Evolutionary conservation across 2,329 filamentous ascomycete species (phyloP), one percentile per base, ranked within the genome.

Genomic region (Mycosphaerella sp.): DNA sequence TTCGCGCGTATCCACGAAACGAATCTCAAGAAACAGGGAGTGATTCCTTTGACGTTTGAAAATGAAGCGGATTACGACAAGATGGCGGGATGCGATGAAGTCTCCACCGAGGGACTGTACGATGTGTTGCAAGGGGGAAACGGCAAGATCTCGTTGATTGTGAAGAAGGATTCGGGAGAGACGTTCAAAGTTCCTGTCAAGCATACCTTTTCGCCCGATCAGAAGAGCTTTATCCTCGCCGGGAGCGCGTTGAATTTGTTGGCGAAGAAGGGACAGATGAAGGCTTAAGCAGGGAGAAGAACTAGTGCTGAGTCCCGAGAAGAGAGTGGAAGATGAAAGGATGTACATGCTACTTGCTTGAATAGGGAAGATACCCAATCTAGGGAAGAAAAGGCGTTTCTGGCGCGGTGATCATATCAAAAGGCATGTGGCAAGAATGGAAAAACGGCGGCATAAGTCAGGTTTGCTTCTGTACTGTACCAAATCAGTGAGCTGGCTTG

Each of bases 1-100:
- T 95, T 95, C 68, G 90, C 90, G 0, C 84, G 90, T 50, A 95
- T 95, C 69, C 90, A 95, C 76, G 90, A 95, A 78, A 95, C 90
- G 31, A 95, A 95, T 71, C 76, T 95, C 62, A 95, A 95, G 83
- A 95, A 95, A 77, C 93, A 98, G 76, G 93, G 93, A 59, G 87
- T 98, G 34, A 89, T 98, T 43, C 93, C 93, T 1, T 78, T 98
- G 65, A 96, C 89, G 0, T 95, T 98, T 68, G 88, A 77, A 44
- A 79, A 95, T 71, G 90, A 95, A 73, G 79, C 81, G 17, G 93
- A 97, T 72, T 97, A 96, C 70, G 88, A 93, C 67, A 75, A 77
- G 59, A 87, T 98, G 59, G 77, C 81, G 49, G 90, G 91, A 0
- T 88, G 90, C 60, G 93, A 98, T 69, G 78, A 84, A 64, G 87